Base-by-base conservation (phyloP, 1,284 basidiomycete genomes). In the Fereydounia khargensis region DNA sequence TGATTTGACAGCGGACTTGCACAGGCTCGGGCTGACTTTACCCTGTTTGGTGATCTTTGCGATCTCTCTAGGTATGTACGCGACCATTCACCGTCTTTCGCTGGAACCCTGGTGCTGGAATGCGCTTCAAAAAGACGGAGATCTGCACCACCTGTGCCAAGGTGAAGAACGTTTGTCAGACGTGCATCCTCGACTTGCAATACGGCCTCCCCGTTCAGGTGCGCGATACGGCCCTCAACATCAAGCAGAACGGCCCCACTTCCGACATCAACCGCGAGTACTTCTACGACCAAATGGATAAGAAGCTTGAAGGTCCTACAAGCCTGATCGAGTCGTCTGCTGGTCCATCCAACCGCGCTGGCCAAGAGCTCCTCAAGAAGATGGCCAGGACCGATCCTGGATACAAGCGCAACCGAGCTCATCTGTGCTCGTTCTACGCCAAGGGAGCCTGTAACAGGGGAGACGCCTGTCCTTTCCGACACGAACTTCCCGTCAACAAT, bases 91-190 rank as follows among this genome's bases (percentile, higher is more conserved):
- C 92, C 42, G 88, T 97, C 63, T 99, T 98, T 78, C 86, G 91
- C 35, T 98, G 95, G 95, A 94, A 96, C 70, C 92, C 95, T 2
- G 95, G 95, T 39, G 72, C 77, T 13, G 94, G 91, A 32, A 87
- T 86, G 74, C 85, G 95, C 31, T 95, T 86, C 84, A 98, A 98
- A 81, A 89, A 91, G 66, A 99, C 95, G 4, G 94, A 97, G 57
- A 86, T 98, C 61, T 99, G 95, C 79, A 91, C 95, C 76, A 97
- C 95, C 1, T 98, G 95, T 70, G 89, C 94, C 28, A 98, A 96
- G 81, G 87, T 96, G 68, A 96, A 97, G 82, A 96, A 98, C 71
- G 89, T 95, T 32, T 99, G 95, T 79, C 95, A 98, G 79, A 97
- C 92, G 1, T 98, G 95, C 77, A 80, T 99, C 21, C 81, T 99